Evolutionary conservation across 495 filamentous ascomycete species (phyloP).

Genomic region (Aspergillus baeticus): DNA sequence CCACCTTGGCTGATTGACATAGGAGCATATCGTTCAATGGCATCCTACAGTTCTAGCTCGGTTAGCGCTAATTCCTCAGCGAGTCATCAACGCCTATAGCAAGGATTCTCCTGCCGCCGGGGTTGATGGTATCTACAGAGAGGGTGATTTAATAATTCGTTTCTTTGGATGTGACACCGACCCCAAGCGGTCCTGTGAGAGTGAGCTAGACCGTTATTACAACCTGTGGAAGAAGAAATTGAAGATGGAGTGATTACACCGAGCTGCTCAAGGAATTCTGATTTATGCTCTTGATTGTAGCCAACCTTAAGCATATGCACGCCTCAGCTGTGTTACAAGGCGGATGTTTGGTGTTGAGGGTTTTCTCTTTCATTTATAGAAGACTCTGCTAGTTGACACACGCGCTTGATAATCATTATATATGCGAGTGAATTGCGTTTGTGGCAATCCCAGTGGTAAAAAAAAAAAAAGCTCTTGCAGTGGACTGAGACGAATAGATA

Average conservation of each 20-base stretch:
- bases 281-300: background rate
- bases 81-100: constrained; percentile 74
- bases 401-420: background rate
- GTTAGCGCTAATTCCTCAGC: constrained; percentile 81
- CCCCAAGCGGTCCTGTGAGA: constrained; percentile 61
- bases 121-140: constrained; percentile 51
- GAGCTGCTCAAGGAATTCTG: background rate
- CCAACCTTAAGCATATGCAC: too few relatives aligned
- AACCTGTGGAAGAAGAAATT: constrained; percentile 41
- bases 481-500: too few relatives aligned
- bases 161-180: constrained; percentile 69
- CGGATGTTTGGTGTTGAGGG: too few relatives aligned
- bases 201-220: constrained; percentile 61
- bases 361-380: too few relatives aligned
- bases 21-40: constrained; percentile 96
- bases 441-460: background rate
- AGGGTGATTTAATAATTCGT: constrained; percentile 83
- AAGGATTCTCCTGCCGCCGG: constrained; percentile 43
- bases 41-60: constrained; percentile 95
- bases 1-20: background rate
- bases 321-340: too few relatives aligned
- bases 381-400: background rate
- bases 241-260: constrained; percentile 18
- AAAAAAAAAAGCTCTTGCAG: too few relatives aligned
- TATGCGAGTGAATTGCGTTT: too few relatives aligned